Evolutionary conservation across 805 yeast genomes (phyloP).

Genomic region (Brettanomyces naardenensis): DNA sequence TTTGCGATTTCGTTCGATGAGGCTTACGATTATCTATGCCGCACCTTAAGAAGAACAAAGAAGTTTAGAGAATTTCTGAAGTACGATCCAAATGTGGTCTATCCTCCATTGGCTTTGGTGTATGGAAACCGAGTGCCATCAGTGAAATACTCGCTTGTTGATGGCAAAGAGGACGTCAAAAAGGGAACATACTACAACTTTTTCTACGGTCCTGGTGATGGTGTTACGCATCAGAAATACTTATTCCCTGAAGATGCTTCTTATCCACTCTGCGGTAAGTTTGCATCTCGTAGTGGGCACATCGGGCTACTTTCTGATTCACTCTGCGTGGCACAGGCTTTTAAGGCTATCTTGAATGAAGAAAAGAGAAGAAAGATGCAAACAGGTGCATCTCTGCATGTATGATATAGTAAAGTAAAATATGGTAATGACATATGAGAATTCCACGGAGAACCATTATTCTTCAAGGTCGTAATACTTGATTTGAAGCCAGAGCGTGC

Average conservation of each 20-base stretch:
- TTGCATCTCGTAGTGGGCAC: conserved; percentile 64
- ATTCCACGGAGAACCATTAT: too few species aligned
- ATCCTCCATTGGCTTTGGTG: conserved; percentile 81
- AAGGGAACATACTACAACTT: conserved; percentile 71
- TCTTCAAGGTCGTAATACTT: conserved; percentile 42
- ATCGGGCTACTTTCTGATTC: conserved; percentile 73
- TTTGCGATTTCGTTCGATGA: conserved; percentile 40
- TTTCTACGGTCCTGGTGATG: conserved; percentile 87
- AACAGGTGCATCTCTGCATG: too few species aligned
- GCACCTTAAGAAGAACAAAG: conserved; percentile 54
- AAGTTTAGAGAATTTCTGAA: conserved; percentile 49
- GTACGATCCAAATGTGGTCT: conserved; percentile 38
- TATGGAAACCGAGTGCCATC: conserved; percentile 82
- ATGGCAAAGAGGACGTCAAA: conserved; percentile 50
- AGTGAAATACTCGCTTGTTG: conserved; percentile 70
- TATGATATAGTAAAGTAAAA: too few species aligned
- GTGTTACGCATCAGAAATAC: conserved; percentile 81
- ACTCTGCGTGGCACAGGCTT: conserved; percentile 62
- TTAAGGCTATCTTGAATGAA: conserved; percentile 53
- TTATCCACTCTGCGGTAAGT: conserved; percentile 63
- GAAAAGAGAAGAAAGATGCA: conserved; percentile 30
- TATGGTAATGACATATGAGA: too few species aligned
- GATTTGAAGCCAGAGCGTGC: conserved; percentile 83
- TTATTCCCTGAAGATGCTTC: conserved; percentile 55
- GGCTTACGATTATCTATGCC: conserved; percentile 54